phyloP scores from a whole-genome alignment of 768 basidiomycete genomes.

The Tulasnella sp. region DNA sequence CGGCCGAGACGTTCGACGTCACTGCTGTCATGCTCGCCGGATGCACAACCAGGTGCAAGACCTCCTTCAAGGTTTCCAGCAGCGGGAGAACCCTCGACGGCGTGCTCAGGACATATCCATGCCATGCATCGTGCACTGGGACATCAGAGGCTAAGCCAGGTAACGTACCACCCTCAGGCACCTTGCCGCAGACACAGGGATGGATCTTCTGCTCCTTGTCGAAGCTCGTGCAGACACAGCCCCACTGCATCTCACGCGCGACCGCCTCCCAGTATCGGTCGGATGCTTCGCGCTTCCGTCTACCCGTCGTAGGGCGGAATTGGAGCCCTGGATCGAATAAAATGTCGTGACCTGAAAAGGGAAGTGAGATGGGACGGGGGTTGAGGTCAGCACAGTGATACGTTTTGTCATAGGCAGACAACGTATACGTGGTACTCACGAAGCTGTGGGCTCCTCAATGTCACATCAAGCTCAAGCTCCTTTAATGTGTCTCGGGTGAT shows the following conservation, averaged over 20 bases:
- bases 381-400: constrained; percentile 1
- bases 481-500: constrained; percentile 76
- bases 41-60: constrained; percentile 73
- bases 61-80: constrained; percentile 65
- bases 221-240: constrained; percentile 77
- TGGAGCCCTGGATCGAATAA: constrained; percentile 79
- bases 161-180: not conserved
- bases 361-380: not conserved
- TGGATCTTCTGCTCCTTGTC: constrained; percentile 42
- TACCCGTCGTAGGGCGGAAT: constrained; percentile 65
- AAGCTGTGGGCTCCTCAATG: constrained; percentile 81
- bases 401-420: not conserved
- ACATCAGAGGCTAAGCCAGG: constrained; percentile 26
- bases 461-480: constrained; percentile 75
- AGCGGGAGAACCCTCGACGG: constrained; percentile 62
- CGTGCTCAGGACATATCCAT: constrained; percentile 48
- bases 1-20: constrained; percentile 12
- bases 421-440: constrained; percentile 42
- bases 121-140: constrained; percentile 20
- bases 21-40: constrained; percentile 40
- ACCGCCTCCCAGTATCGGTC: constrained; percentile 84
- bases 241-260: constrained; percentile 59
- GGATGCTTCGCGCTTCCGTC: constrained; percentile 56
- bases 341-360: constrained; percentile 63
- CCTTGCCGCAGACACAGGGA: constrained; percentile 28